phyloP scores from a whole-genome alignment of 2,329 filamentous ascomycete species.

The Scortechinia acanthostroma region DNA sequence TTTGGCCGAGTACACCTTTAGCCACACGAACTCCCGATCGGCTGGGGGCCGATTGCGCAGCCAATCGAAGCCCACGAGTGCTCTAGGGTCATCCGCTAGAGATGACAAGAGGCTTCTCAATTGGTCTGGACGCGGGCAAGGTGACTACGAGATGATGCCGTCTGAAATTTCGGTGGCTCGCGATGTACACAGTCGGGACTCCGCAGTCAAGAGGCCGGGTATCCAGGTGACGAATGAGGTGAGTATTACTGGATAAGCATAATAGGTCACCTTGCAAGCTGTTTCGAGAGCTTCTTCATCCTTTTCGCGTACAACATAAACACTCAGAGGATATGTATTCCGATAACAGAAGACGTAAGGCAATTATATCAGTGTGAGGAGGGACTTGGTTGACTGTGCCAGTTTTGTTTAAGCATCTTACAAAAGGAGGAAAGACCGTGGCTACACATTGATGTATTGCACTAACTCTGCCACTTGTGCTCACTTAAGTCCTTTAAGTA shows the following conservation, averaged over 20 bases:
- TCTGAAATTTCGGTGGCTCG: neutral
- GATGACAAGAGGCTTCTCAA: neutral
- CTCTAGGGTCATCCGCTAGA: neutral
- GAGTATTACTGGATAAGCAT: neutral
- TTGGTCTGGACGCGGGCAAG: neutral
- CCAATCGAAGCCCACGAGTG: neutral
- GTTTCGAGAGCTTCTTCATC: too few relatives aligned
- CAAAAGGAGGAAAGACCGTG: too few relatives aligned
- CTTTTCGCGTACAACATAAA: too few relatives aligned
- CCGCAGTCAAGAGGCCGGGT: neutral
- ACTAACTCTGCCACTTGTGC: too few relatives aligned
- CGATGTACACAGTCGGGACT: neutral
- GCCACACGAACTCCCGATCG: conserved; percentile 2
- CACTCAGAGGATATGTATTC: too few relatives aligned
- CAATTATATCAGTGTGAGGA: too few relatives aligned
- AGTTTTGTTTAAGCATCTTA: too few relatives aligned
- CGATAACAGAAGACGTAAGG: too few relatives aligned
- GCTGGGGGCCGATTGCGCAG: neutral
- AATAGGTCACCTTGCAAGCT: too few relatives aligned
- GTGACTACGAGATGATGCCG: conserved; percentile 1
- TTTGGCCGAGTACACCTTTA: neutral
- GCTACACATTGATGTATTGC: too few relatives aligned
- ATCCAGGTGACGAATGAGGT: neutral
- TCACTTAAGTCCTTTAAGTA: too few relatives aligned
- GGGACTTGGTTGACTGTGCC: too few relatives aligned